Evolutionary conservation across 2,329 filamentous ascomycete genomes (phyloP).

Genomic region (Colletotrichum eremochloae): DNA sequence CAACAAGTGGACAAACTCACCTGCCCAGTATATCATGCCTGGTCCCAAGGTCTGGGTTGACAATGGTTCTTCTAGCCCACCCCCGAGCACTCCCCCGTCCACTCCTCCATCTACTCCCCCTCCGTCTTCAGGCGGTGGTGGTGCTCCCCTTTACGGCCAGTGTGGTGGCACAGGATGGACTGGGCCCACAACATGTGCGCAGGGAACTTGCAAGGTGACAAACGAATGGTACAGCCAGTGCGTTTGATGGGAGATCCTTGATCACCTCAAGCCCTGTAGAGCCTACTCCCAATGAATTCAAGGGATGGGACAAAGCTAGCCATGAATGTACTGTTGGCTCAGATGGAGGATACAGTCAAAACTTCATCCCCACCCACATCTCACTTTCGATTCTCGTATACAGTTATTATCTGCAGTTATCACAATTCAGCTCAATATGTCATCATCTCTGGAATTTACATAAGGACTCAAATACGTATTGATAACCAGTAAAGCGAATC

Average conservation of each 20-base stretch:
- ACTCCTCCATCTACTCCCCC: neutral
- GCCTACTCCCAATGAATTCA: neutral
- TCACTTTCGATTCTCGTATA: neutral
- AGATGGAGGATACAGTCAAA: neutral
- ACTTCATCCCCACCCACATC: neutral
- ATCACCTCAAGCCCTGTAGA: neutral
- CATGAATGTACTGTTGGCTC: neutral
- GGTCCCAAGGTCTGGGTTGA: constrained; percentile 32
- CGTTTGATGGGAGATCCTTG: neutral
- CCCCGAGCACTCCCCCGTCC: neutral
- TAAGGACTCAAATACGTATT: too few species aligned
- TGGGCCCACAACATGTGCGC: constrained; percentile 46
- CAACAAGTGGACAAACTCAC: constrained; percentile 36
- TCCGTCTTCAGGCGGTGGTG: neutral
- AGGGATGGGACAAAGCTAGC: neutral
- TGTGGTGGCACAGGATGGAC: constrained; percentile 46
- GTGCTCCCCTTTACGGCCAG: constrained; percentile 43
- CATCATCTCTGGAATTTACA: too few species aligned
- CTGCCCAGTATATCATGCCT: constrained; percentile 38
- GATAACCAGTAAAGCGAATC: too few species aligned
- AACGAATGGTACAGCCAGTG: constrained; percentile 45
- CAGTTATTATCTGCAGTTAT: neutral
- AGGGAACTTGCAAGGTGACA: constrained; percentile 46
- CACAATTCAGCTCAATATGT: neutral
- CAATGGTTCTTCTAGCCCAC: neutral